Evolutionary conservation across 140 eudicot species (phyloP).

Genomic region (Anethum foeniculum): DNA sequence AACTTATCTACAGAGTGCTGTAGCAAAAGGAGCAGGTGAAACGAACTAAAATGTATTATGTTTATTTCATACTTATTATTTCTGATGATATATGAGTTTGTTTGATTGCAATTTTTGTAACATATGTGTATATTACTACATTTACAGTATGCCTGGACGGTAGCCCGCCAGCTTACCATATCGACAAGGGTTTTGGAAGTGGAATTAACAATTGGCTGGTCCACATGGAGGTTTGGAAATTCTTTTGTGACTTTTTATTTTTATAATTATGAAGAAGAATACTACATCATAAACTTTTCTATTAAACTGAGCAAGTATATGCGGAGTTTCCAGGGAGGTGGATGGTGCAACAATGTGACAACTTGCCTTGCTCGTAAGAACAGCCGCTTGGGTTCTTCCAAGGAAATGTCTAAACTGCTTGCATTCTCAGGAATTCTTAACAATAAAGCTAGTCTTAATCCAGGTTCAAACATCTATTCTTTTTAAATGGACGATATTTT

Average conservation of each 20-base stretch:
- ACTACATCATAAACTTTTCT: background rate
- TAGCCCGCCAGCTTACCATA: slow-evolving; percentile 94
- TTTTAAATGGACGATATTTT: background rate
- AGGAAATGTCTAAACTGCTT: slow-evolving; percentile 46
- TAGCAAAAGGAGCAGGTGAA: slow-evolving; percentile 86
- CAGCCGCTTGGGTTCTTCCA: slow-evolving; percentile 66
- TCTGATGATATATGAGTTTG: background rate
- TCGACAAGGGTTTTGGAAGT: slow-evolving; percentile 66
- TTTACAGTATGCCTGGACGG: slow-evolving; percentile 87
- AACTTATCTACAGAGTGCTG: slow-evolving; percentile 61
- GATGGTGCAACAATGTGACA: slow-evolving; percentile 86
- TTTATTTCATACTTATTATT: background rate
- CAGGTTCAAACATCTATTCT: slow-evolving; percentile 35
- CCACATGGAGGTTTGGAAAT: slow-evolving; percentile 61
- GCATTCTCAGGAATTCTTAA: slow-evolving; percentile 76
- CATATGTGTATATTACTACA: background rate
- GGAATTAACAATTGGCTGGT: slow-evolving; percentile 83
- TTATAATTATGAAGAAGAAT: background rate
- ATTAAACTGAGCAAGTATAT: background rate
- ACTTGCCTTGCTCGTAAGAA: slow-evolving; percentile 56
- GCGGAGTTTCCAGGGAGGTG: slow-evolving; percentile 59
- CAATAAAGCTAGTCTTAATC: slow-evolving; percentile 48
- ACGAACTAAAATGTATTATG: background rate
- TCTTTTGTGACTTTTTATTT: background rate
- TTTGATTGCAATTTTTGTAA: background rate